A percentile compares a stretch with the other conserved stretches of the same genome.
phyloP scores from a whole-genome alignment of 495 filamentous ascomycete genomes.

The Terfezia claveryi region DNA sequence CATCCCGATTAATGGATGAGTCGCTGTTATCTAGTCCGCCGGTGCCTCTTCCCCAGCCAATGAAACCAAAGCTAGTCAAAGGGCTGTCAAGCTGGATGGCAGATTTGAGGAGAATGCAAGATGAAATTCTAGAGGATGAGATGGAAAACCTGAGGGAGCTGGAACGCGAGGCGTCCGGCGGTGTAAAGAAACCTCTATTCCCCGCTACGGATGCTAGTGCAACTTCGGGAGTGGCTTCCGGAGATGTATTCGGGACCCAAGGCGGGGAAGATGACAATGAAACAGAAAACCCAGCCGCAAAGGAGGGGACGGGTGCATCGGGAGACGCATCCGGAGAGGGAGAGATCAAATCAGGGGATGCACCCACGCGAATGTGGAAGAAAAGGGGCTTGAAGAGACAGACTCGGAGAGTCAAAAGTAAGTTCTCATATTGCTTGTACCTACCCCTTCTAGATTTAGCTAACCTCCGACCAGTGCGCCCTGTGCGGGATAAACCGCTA shows the following conservation, averaged over 20 bases:
- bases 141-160: slow-evolving; percentile 63
- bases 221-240: not conserved
- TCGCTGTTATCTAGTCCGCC: slow-evolving; percentile 19
- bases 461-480: slow-evolving; percentile 15
- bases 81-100: slow-evolving; percentile 63
- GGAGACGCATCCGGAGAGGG: slow-evolving; percentile 24
- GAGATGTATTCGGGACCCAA: not conserved
- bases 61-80: slow-evolving; percentile 38
- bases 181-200: slow-evolving; percentile 1
- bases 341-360: slow-evolving; percentile 26
- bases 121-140: slow-evolving; percentile 56
- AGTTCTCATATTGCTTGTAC: slow-evolving; percentile 8
- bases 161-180: slow-evolving; percentile 31
- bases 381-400: slow-evolving; percentile 86
- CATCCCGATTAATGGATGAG: slow-evolving; percentile 1
- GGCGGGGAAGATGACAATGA: not conserved
- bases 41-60: slow-evolving; percentile 24
- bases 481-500: slow-evolving; percentile 23
- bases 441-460: not conserved
- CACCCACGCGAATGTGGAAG: slow-evolving; percentile 45
- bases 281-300: not conserved
- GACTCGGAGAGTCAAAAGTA: slow-evolving; percentile 58
- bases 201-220: not conserved
- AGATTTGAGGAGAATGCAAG: slow-evolving; percentile 53
- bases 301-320: not conserved